Conservation (phyloP, 176 grass and related monocot species). For the Zea luxurians region DNA sequence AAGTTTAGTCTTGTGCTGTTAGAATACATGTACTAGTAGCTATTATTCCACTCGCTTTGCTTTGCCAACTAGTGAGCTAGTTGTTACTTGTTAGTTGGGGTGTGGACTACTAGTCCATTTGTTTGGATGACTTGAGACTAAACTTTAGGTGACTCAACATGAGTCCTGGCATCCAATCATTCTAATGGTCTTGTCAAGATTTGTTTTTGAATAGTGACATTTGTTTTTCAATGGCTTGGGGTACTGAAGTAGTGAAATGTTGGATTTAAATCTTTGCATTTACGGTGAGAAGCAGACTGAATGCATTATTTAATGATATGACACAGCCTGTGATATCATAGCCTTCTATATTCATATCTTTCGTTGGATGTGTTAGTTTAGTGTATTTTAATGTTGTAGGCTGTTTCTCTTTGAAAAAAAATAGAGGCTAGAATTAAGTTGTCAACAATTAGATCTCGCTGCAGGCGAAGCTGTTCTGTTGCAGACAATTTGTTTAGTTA, state of each 20-base stretch:
- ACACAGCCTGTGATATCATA: background rate
- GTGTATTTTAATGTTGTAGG: background rate
- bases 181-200: background rate
- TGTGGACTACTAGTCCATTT: background rate
- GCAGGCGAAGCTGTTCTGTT: background rate
- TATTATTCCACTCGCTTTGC: background rate
- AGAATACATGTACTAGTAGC: background rate
- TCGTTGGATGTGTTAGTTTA: background rate
- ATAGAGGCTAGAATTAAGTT: background rate
- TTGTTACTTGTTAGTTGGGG: background rate
- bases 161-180: background rate
- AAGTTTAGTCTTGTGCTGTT: background rate
- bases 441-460: background rate
- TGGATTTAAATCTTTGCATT: background rate
- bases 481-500: background rate
- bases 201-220: constrained; percentile 2
- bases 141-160: background rate
- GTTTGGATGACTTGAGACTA: background rate
- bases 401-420: background rate
- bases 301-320: constrained; percentile 23
- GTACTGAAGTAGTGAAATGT: background rate
- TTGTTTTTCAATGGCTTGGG: background rate
- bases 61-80: background rate
- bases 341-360: constrained; percentile 3
- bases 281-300: background rate